Base-by-base conservation (phyloP, 2,329 filamentous ascomycete species). In the Colletotrichum lentis region DNA sequence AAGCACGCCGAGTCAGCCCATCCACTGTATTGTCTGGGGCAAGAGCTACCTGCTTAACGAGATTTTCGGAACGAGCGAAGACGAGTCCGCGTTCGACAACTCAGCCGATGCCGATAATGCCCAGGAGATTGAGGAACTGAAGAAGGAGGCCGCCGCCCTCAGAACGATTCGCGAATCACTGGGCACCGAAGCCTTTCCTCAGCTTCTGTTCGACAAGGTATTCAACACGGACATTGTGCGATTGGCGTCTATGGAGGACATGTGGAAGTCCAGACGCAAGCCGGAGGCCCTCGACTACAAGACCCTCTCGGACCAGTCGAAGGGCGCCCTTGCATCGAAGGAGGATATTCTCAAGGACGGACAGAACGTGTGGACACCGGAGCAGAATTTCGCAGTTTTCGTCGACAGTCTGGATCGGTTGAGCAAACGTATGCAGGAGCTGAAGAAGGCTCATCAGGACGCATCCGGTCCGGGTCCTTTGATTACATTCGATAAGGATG, bases 1-100 rank as follows among this genome's bases (percentile, higher is more conserved):
- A 77, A 97, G 93, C 78, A 99, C 94, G 0, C 96, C 96, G 0
- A 97, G 92, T 72, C 95, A 98, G 74, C 93, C 95, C 0, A 98
- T 99, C 50, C 96, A 99, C 80, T 98, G 96, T 81, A 99, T 99
- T 70, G 95, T 99, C 2, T 99, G 96, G 96, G 95, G 88, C 22
- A 99, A 98, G 81, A 97, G 94, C 77, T 99, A 98, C 77, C 85
- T 99, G 10, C 87, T 99, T 69, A 96, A 93, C 72, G 96, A 99
- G 78, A 89, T 99, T 8, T 99, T 97, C 73, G 96, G 96, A 20
- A 88, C 89, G 3, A 96, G 93, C 73, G 95, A 98, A 78, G 93
- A 97, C 69, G 91, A 95, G 71, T 86, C 91, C 1, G 86, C 89
- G 1, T 87, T 98, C 70, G 94, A 97, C 75, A 88, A 92, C 72